These are phyloP conservation scores for Ceratobasidium sp. DNA, from an alignment of 1,284 basidiomycete genomes.

Conservation along the genomic window DNA sequence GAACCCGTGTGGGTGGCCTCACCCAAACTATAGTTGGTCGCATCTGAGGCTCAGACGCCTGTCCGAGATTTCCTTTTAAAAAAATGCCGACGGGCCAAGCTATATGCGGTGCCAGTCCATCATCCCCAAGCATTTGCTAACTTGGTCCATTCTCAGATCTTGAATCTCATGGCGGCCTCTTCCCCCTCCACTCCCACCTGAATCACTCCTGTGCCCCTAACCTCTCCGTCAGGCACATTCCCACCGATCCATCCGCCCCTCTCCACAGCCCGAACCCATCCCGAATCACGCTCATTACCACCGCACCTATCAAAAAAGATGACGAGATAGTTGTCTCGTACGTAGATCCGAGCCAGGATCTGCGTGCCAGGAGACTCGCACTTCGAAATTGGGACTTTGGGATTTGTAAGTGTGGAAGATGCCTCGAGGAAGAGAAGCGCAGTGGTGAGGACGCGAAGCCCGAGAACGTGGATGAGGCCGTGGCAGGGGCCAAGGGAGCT, in stretches of 20 bases:
- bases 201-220: conserved; percentile 88
- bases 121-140: neutral
- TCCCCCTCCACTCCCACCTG: conserved; percentile 85
- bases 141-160: conserved; percentile 64
- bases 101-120: too few species aligned
- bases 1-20: neutral
- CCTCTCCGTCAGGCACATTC: conserved; percentile 70
- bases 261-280: conserved; percentile 65
- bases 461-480: conserved; percentile 51
- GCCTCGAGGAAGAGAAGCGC: conserved; percentile 63
- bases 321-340: conserved; percentile 81
- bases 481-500: conserved; percentile 28
- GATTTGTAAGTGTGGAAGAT: conserved; percentile 71
- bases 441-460: conserved; percentile 59
- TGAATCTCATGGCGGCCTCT: conserved; percentile 88
- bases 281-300: conserved; percentile 77
- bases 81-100: neutral
- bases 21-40: too few species aligned
- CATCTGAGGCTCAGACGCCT: too few species aligned
- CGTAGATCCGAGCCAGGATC: conserved; percentile 70
- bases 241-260: conserved; percentile 31
- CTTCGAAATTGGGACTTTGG: conserved; percentile 82
- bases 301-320: conserved; percentile 69
- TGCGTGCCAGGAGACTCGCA: conserved; percentile 66
- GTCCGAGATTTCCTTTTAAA: conserved; percentile 1